Evolutionary conservation across 495 filamentous ascomycete genomes (phyloP).

Genomic region (Articulospora tetracladia): DNA sequence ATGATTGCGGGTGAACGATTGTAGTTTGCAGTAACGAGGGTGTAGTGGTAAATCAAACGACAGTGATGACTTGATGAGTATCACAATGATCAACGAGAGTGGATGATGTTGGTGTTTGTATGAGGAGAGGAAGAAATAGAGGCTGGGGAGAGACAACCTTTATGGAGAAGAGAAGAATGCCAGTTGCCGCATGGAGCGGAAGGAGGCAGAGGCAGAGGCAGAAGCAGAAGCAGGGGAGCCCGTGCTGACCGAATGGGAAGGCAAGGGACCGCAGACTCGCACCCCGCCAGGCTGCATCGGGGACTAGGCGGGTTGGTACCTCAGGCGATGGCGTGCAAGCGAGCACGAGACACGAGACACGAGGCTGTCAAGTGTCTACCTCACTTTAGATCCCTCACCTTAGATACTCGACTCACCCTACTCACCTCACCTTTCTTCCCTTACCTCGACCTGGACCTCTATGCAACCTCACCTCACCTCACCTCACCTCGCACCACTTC

Average conservation of each 20-base stretch:
- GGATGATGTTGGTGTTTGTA: neutral
- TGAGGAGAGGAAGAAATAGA: neutral
- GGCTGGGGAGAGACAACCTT: neutral
- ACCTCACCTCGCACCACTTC: too few relatives aligned
- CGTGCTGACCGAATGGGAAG: neutral
- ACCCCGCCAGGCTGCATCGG: too few relatives aligned
- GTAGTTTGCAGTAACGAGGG: constrained; percentile 15
- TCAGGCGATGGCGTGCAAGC: too few relatives aligned
- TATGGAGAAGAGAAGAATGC: neutral
- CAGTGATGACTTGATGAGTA: constrained; percentile 3
- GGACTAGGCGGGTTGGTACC: too few relatives aligned
- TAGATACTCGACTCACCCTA: neutral
- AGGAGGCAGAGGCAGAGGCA: neutral
- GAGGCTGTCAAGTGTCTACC: too few relatives aligned
- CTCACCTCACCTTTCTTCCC: neutral
- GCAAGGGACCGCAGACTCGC: neutral
- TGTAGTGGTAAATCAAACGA: constrained; percentile 1
- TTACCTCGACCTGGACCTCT: too few relatives aligned
- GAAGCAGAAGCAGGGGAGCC: neutral
- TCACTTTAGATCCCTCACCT: too few relatives aligned
- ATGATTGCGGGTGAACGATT: constrained; percentile 28
- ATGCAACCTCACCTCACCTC: too few relatives aligned
- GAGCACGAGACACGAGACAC: too few relatives aligned
- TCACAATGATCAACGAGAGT: constrained; percentile 7
- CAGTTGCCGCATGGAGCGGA: constrained; percentile 1